phyloP scores from a whole-genome alignment of 306 rosid genomes.

The Acacia melanoxylon region DNA sequence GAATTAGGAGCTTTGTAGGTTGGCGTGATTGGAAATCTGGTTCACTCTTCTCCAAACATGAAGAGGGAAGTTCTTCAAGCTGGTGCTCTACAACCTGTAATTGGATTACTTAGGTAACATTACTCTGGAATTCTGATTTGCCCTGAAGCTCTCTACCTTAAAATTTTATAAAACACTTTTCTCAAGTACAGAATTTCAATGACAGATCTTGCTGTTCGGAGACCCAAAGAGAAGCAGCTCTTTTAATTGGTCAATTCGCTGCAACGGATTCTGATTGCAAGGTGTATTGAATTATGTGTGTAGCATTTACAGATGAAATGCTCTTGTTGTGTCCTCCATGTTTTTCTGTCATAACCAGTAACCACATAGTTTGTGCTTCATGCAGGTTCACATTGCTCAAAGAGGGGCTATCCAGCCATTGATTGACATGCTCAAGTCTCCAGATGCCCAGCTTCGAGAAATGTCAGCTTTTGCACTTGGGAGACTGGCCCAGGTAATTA shows the following conservation, averaged over 20 bases:
- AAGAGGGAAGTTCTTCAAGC: slow-evolving; percentile 63
- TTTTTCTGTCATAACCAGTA: not conserved
- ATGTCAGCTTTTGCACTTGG: slow-evolving; percentile 98
- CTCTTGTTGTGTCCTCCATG: not conserved
- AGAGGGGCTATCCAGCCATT: slow-evolving; percentile 92
- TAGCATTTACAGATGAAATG: not conserved
- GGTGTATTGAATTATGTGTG: slow-evolving; percentile 37
- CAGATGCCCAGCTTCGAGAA: slow-evolving; percentile 73
- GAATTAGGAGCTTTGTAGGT: slow-evolving; percentile 42
- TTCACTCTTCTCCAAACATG: slow-evolving; percentile 69
- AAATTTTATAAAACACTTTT: not conserved
- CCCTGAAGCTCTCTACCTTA: not conserved
- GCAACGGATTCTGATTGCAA: slow-evolving; percentile 65
- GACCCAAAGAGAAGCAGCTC: slow-evolving; percentile 70
- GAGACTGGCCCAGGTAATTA: slow-evolving; percentile 87
- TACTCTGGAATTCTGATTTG: not conserved
- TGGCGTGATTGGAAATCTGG: slow-evolving; percentile 79
- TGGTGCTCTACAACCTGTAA: slow-evolving; percentile 79
- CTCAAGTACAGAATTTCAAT: not conserved
- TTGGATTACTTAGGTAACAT: slow-evolving; percentile 54
- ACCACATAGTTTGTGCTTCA: slow-evolving; percentile 20
- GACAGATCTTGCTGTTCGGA: slow-evolving; percentile 60
- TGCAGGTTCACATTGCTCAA: slow-evolving; percentile 75
- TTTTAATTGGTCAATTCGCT: slow-evolving; percentile 81
- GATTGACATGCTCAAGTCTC: slow-evolving; percentile 84